phyloP scores from a whole-genome alignment of 169 alveolate species.

The Babesia gibsoni region DNA sequence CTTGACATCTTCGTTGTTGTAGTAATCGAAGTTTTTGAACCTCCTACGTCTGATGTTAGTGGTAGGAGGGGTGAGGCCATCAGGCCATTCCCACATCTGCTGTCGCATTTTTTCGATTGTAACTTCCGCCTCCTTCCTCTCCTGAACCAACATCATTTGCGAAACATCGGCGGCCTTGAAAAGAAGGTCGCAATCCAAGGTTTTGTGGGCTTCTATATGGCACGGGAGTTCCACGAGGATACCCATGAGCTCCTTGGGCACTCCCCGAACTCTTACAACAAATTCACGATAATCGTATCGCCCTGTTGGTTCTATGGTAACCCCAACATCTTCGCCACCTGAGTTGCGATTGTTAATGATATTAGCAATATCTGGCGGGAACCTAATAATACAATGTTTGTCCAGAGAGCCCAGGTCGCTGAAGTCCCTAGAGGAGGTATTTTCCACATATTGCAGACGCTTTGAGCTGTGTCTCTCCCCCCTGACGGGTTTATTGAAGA shows the following conservation, averaged over 20 bases:
- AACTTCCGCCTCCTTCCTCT: conserved; percentile 57
- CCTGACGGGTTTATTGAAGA: conserved; percentile 32
- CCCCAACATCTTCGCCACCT: conserved; percentile 38
- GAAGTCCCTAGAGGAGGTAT: conserved; percentile 14
- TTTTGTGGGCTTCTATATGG: conserved; percentile 79
- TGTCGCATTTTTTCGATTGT: conserved; percentile 57
- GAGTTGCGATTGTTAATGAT: background rate
- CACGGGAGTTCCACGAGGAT: conserved; percentile 81
- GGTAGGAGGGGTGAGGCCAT: conserved; percentile 82
- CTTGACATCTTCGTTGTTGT: conserved; percentile 74
- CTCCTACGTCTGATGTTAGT: conserved; percentile 75
- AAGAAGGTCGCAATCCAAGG: conserved; percentile 79
- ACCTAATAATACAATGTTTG: conserved; percentile 54
- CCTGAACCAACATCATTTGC: conserved; percentile 72
- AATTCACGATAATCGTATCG: conserved; percentile 61
- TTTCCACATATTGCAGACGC: conserved; percentile 34
- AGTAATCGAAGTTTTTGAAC: conserved; percentile 75
- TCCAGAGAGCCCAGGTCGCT: conserved; percentile 58
- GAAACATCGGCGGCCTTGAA: conserved; percentile 79
- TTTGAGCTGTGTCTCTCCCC: conserved; percentile 41
- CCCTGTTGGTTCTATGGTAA: conserved; percentile 51
- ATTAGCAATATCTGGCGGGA: conserved; percentile 47
- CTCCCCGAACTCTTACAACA: conserved; percentile 35
- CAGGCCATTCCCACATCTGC: conserved; percentile 85
- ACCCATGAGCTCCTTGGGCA: conserved; percentile 60